Base-by-base conservation (phyloP, 768 basidiomycete species). In the Lepiota venenata region DNA sequence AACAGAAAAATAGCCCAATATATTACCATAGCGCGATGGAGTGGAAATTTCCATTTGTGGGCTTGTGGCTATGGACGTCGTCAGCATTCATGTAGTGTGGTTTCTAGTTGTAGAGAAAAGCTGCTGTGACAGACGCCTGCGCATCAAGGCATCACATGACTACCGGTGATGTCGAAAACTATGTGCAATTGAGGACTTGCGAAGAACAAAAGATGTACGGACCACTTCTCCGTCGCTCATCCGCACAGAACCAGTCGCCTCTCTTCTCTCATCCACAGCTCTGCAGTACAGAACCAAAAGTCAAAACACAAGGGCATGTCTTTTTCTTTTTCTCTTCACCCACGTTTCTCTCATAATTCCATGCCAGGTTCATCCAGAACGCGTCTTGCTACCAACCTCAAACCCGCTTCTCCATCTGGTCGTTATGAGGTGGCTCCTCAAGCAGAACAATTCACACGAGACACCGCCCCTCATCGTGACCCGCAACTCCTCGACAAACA, bases 301-400 rank as follows among this genome's bases (percentile, higher is more conserved):
- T 4, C n/a, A 3, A 45, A 52, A 11, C 32, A 25, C 15, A 52
- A 52, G 44, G 43, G 51, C 36, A 2, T 15, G 51, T 20, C 9
- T 29, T 36, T 47, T 36, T 47, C 32, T 20, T 35, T 5, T 25
- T 25, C 25, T 35, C 16, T n/a, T 47, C 16, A 16, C 10, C n/a
- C 1, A 10, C n/a, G 32, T 9, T 14, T 47, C 35, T 47, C 36
- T 35, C 39, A 47, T 22, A 32, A 16, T 12, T 3, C n/a, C n/a
- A n/a, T 21, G 15, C 10, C 20, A 55, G 53, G 53, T 41, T 55
- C 52, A n/a, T 54, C 53, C 35, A 22, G 48, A 16, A 45, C 47
- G 16, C 52, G 50, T 16, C 53, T 58, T 42, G 58, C 48, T 35
- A 48, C 55, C 45, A 21, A 46, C 37, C 43, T 58, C 39, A 40